Percentiles rank a stretch among this genome's conserved stretches.
Conservation (phyloP, 1,139 yeast species). For the Blastobotrys aristatus region DNA sequence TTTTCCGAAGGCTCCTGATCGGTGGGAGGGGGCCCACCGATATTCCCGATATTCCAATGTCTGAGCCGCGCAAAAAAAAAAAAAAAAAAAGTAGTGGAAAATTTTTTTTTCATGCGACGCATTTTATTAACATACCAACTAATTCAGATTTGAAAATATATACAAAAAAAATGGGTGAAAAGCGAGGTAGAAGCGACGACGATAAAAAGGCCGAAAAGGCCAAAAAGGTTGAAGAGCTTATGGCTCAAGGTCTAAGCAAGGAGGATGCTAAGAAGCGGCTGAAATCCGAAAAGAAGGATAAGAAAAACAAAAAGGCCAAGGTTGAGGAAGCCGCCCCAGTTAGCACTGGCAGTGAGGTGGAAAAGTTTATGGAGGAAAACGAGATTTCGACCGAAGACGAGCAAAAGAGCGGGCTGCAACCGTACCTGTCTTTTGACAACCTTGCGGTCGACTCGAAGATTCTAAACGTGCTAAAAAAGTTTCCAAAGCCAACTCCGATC, state of each 20-base stretch:
- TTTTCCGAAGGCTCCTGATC: too few species aligned
- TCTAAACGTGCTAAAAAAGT: conserved; percentile 56
- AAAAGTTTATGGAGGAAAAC: conserved; percentile 58
- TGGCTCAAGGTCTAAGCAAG: conserved; percentile 21
- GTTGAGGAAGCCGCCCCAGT: conserved; percentile 28
- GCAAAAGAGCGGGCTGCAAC: conserved; percentile 45
- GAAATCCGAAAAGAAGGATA: conserved; percentile 25
- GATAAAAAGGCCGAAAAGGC: conserved; percentile 15
- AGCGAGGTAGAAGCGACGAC: conserved; percentile 11
- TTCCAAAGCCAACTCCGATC: conserved; percentile 91
- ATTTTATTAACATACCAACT: conserved; percentile 4
- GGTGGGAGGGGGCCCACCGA: too few species aligned
- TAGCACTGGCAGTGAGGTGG: conserved; percentile 41
- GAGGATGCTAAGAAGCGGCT: conserved; percentile 24
- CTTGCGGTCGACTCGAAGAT: conserved; percentile 54
- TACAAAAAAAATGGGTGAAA: conserved; percentile 7
- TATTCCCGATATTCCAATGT: too few species aligned
- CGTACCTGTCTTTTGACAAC: conserved; percentile 65
- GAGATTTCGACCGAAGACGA: conserved; percentile 82
- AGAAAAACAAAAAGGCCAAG: conserved; percentile 35
- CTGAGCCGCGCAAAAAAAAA: neutral
- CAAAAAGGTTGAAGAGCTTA: conserved; percentile 19
- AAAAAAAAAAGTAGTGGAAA: neutral
- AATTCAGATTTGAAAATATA: neutral
- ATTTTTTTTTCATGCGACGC: neutral